These are phyloP conservation scores for Nicotiana undulata DNA, from an alignment of 257 asterid genomes.

Conservation along the genomic window DNA sequence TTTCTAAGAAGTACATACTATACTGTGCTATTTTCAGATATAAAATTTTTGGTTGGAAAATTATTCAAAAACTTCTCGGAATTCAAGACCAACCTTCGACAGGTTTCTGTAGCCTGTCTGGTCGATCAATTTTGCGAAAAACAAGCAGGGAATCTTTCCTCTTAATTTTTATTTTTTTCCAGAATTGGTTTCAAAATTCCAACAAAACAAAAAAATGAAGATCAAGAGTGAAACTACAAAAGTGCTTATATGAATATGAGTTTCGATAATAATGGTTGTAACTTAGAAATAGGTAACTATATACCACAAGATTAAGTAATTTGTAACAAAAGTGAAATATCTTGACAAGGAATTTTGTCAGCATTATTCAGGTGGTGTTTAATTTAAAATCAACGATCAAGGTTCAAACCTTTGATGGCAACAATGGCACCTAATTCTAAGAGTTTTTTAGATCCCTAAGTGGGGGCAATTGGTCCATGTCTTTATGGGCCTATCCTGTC, in stretches of 20 bases:
- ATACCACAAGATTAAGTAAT: background rate
- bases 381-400: too few relatives aligned
- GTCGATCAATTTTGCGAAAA: background rate
- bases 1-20: background rate
- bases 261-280: background rate
- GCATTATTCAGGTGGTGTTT: too few relatives aligned
- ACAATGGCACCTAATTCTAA: too few relatives aligned
- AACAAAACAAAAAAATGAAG: too few relatives aligned
- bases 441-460: too few relatives aligned
- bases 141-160: background rate
- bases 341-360: background rate
- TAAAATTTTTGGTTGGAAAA: background rate
- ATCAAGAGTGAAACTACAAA: background rate
- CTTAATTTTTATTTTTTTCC: too few relatives aligned
- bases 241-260: background rate
- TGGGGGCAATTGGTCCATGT: background rate
- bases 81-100: background rate
- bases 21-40: background rate
- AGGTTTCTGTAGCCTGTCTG: too few relatives aligned
- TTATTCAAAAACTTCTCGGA: background rate
- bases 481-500: background rate
- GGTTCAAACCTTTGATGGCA: too few relatives aligned
- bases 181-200: background rate
- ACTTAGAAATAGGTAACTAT: background rate
- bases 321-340: background rate